Evolutionary conservation across 371 early-diverging fungal species (phyloP).

Genomic region (Catenaria anguillulae): DNA sequence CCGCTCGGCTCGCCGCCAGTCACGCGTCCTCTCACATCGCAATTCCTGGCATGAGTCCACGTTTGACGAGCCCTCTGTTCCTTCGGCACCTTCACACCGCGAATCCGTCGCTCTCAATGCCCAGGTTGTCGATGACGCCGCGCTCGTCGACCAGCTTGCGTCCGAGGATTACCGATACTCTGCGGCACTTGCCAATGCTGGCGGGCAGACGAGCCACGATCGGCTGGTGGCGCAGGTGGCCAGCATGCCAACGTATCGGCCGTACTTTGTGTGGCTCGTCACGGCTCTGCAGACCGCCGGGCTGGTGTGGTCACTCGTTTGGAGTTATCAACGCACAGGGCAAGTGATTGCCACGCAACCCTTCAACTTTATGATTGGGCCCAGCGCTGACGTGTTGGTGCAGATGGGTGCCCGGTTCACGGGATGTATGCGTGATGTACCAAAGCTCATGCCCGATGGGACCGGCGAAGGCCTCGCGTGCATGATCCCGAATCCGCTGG

Average conservation of each 20-base stretch:
- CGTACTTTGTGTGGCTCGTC: conserved; percentile 23
- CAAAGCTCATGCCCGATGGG: background rate
- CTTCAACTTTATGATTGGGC: conserved; percentile 37
- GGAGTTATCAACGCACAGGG: conserved; percentile 25
- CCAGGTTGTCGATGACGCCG: background rate
- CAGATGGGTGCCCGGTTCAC: conserved; percentile 30
- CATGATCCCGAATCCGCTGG: too few relatives aligned
- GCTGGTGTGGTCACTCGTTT: conserved; percentile 15
- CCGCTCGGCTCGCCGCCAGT: too few relatives aligned
- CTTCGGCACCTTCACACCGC: background rate
- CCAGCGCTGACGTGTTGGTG: conserved; percentile 26
- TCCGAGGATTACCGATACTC: background rate
- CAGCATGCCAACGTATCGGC: conserved; percentile 8
- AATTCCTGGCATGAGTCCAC: background rate
- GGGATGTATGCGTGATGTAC: conserved; percentile 27
- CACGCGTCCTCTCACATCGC: background rate
- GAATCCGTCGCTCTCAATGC: background rate
- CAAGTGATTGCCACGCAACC: conserved; percentile 18
- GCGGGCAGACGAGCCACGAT: background rate
- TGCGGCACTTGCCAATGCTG: background rate
- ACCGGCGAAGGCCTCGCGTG: conserved; percentile 6
- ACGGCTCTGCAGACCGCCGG: conserved; percentile 17
- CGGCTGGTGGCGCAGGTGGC: background rate
- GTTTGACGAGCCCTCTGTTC: background rate
- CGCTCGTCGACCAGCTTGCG: background rate